phyloP scores from a whole-genome alignment of 2,329 filamentous ascomycete genomes.

The Penicillium brevicompactum region DNA sequence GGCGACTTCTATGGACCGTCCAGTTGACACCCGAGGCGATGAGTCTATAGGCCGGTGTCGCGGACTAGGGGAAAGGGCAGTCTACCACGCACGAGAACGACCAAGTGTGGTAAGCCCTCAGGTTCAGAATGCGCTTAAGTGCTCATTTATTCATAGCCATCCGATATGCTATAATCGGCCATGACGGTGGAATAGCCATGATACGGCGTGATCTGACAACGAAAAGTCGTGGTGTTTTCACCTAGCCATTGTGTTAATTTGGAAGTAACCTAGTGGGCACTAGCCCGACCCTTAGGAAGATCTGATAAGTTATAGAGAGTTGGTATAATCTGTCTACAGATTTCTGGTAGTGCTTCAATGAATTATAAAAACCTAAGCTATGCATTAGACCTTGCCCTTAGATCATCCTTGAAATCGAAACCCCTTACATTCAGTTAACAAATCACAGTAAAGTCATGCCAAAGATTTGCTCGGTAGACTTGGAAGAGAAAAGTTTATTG shows the following conservation, averaged over 20 bases:
- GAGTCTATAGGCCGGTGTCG: too few species aligned
- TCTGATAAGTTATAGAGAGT: background rate
- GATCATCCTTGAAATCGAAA: background rate
- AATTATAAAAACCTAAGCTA: background rate
- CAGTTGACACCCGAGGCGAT: too few species aligned
- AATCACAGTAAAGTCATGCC: background rate
- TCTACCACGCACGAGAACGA: too few species aligned
- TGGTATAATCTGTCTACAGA: background rate
- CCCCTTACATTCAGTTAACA: background rate
- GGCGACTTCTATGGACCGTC: too few species aligned
- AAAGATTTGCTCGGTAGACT: background rate
- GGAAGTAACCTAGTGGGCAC: background rate
- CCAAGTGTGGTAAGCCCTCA: too few species aligned
- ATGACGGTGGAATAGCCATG: background rate
- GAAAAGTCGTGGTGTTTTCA: constrained; percentile 1
- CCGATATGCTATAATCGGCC: background rate
- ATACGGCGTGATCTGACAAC: background rate
- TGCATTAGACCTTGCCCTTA: background rate
- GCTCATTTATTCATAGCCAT: background rate
- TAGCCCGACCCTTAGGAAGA: background rate
- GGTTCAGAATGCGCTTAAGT: too few species aligned
- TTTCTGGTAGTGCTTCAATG: background rate
- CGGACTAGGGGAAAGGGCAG: too few species aligned
- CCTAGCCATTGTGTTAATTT: background rate
- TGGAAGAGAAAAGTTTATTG: background rate